These are phyloP conservation scores for Cercis canadensis DNA, from an alignment of 306 rosid genomes.

Conservation along the genomic window DNA sequence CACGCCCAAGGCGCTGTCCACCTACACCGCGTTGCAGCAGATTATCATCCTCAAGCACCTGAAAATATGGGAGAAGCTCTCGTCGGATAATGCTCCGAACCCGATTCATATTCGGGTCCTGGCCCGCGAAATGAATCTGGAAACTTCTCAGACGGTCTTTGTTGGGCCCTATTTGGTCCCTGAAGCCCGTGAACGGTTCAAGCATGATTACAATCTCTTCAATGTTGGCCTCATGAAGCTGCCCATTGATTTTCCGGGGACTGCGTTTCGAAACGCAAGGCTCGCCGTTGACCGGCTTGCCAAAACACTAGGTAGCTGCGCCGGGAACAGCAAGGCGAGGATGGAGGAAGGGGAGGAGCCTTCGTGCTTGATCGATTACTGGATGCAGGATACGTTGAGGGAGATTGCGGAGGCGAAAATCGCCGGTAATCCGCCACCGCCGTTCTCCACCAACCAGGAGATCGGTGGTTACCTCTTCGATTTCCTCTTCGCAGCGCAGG, in stretches of 20 bases:
- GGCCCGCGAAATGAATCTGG: conserved; percentile 83
- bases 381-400: conserved; percentile 76
- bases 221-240: conserved; percentile 85
- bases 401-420: conserved; percentile 42
- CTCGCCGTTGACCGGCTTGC: conserved; percentile 72
- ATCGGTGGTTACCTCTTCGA: conserved; percentile 80
- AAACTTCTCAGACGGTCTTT: conserved; percentile 81
- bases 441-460: conserved; percentile 48
- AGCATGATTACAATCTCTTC: conserved; percentile 69
- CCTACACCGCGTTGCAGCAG: conserved; percentile 83
- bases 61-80: conserved; percentile 53
- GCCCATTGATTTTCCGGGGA: conserved; percentile 81
- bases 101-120: conserved; percentile 57
- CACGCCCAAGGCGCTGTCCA: conserved; percentile 75
- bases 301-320: conserved; percentile 51
- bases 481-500: conserved; percentile 90
- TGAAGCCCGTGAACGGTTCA: conserved; percentile 59
- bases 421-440: conserved; percentile 39
- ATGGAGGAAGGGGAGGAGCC: conserved; percentile 64
- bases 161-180: conserved; percentile 76
- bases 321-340: conserved; percentile 53
- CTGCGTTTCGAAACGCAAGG: conserved; percentile 76
- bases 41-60: conserved; percentile 68
- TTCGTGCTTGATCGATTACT: conserved; percentile 76
- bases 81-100: background rate